Evolutionary conservation across 1,284 basidiomycete genomes (phyloP).

Genomic region (Fomitopsis palustris): DNA sequence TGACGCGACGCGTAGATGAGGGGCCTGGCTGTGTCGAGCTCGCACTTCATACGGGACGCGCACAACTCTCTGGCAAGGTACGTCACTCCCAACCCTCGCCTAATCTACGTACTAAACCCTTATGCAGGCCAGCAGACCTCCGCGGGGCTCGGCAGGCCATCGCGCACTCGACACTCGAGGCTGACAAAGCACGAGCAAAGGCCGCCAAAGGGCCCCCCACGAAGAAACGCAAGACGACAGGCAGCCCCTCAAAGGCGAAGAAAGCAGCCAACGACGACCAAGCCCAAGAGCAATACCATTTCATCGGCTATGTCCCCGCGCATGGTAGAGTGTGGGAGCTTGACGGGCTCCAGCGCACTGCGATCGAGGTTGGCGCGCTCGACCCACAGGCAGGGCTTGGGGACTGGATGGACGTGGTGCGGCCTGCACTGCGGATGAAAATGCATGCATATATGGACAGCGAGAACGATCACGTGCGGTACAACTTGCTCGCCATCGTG

Average conservation of each 20-base stretch:
- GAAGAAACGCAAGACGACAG: constrained; percentile 36
- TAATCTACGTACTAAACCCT: background rate
- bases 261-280: constrained; percentile 26
- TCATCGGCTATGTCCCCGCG: constrained; percentile 60
- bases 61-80: constrained; percentile 61
- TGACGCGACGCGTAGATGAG: constrained; percentile 44
- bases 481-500: constrained; percentile 58
- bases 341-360: constrained; percentile 33
- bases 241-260: constrained; percentile 20
- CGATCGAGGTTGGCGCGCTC: constrained; percentile 58
- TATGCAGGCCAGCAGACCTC: constrained; percentile 50
- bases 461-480: constrained; percentile 46
- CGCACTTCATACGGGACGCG: constrained; percentile 43
- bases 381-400: constrained; percentile 15
- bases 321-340: constrained; percentile 64
- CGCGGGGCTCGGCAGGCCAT: constrained; percentile 46
- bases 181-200: constrained; percentile 26
- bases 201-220: constrained; percentile 27
- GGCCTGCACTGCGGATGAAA: constrained; percentile 54
- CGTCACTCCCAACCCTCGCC: constrained; percentile 6
- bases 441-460: constrained; percentile 50
- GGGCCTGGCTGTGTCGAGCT: constrained; percentile 56
- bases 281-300: constrained; percentile 51
- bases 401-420: constrained; percentile 56
- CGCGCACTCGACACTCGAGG: constrained; percentile 41